These are phyloP conservation scores for Kodamaea fungicola DNA, from an alignment of 1,139 yeast species.

Conservation along the genomic window DNA sequence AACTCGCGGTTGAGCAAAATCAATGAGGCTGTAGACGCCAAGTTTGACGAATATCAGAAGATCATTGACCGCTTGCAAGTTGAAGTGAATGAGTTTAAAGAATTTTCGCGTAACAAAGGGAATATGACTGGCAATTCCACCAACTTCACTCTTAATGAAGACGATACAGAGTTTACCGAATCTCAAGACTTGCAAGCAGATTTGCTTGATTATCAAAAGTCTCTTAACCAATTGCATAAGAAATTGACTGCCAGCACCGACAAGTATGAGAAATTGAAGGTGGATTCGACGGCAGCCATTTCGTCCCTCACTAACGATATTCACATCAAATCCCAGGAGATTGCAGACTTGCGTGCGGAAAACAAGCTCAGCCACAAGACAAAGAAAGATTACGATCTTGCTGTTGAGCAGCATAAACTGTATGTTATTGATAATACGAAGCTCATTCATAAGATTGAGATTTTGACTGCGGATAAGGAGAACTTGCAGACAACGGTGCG, in stretches of 20 bases:
- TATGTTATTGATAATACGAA: conserved; percentile 47
- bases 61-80: conserved; percentile 31
- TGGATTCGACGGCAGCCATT: conserved; percentile 25
- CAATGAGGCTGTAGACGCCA: conserved; percentile 19
- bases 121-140: conserved; percentile 9
- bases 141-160: conserved; percentile 1
- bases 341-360: conserved; percentile 19
- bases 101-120: conserved; percentile 11
- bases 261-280: conserved; percentile 21
- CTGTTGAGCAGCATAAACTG: conserved; percentile 47
- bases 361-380: conserved; percentile 25
- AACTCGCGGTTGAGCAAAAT: conserved; percentile 16
- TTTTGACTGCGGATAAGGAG: conserved; percentile 35
- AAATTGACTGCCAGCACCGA: conserved; percentile 20
- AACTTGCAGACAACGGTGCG: conserved; percentile 29
- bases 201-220: conserved; percentile 21
- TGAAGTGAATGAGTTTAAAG: conserved; percentile 27
- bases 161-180: conserved; percentile 1
- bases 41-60: conserved; percentile 30
- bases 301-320: conserved; percentile 28
- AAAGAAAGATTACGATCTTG: conserved; percentile 37
- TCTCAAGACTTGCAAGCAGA: conserved; percentile 10
- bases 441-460: conserved; percentile 39
- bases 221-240: conserved; percentile 20
- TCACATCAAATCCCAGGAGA: conserved; percentile 26